Conservation (phyloP, 179 eudicot genomes). For the Carnegiea gigantea region DNA sequence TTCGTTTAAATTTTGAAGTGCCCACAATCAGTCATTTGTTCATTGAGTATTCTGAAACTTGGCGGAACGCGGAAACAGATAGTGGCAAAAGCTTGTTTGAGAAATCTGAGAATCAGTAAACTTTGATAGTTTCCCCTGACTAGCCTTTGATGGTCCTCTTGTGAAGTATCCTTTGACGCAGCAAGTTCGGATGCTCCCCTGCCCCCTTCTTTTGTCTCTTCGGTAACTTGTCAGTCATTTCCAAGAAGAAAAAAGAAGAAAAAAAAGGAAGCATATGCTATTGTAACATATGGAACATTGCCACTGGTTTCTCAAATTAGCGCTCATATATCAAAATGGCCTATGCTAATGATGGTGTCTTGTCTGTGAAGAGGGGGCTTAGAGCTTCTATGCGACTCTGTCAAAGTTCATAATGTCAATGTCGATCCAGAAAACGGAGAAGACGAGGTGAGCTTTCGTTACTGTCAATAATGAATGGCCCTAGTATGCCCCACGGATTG, state of each 20-base stretch:
- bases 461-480: no score
- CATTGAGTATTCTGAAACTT: no score
- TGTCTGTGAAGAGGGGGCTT: slow-evolving; percentile 70
- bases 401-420: slow-evolving; percentile 76
- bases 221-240: background rate
- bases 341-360: background rate
- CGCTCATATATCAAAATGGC: no score
- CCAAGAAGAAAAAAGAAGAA: no score
- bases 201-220: background rate
- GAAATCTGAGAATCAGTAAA: no score
- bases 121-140: no score
- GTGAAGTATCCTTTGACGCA: background rate
- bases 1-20: no score
- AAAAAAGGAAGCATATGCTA: background rate
- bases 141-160: no score
- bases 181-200: background rate
- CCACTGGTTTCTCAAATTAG: background rate
- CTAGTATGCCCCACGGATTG: no score
- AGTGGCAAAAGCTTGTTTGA: no score
- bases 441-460: slow-evolving; percentile 46
- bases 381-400: slow-evolving; percentile 86
- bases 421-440: slow-evolving; percentile 56
- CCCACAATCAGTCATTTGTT: no score
- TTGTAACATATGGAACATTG: background rate
- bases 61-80: no score